These are phyloP conservation scores for Cladosporium phlei DNA, from an alignment of 2,329 filamentous ascomycete genomes.

Conservation along the genomic window DNA sequence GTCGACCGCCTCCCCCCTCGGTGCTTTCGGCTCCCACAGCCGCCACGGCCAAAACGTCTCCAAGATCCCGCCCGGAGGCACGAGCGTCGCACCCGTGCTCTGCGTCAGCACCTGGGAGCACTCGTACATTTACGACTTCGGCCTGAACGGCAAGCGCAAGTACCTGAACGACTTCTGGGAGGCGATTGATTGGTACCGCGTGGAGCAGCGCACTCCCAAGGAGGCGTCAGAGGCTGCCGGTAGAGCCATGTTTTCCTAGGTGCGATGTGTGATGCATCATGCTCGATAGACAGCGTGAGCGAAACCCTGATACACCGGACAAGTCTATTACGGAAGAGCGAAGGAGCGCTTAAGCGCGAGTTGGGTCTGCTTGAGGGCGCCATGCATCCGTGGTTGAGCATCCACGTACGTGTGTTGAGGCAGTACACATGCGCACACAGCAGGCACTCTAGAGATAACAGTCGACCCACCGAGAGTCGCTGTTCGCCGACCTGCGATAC, in stretches of 20 bases:
- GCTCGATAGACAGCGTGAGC: too few species aligned
- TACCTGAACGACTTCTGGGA: slow-evolving; percentile 86
- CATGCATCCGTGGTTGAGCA: too few species aligned
- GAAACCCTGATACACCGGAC: too few species aligned
- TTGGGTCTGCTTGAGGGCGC: too few species aligned
- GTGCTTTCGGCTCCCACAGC: slow-evolving; percentile 35
- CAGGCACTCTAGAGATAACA: too few species aligned
- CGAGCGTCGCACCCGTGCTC: slow-evolving; percentile 68
- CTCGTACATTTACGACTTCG: slow-evolving; percentile 81
- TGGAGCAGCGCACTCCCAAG: slow-evolving; percentile 36
- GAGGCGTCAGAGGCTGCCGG: slow-evolving; percentile 5
- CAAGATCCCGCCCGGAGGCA: slow-evolving; percentile 58
- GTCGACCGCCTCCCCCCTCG: slow-evolving; percentile 27
- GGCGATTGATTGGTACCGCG: slow-evolving; percentile 75
- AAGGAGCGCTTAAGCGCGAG: too few species aligned
- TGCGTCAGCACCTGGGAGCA: slow-evolving; percentile 98
- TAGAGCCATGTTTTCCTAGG: neutral
- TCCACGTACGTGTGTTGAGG: too few species aligned
- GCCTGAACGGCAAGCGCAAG: slow-evolving; percentile 65
- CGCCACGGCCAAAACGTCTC: slow-evolving; percentile 27
- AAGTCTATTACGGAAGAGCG: too few species aligned
- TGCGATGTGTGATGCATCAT: neutral
- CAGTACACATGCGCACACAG: too few species aligned
- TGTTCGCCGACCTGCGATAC: too few species aligned
- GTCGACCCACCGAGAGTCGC: too few species aligned